A percentile compares a stretch with the other conserved stretches of the same genome.
Conservation (phyloP, 768 basidiomycete species). For the Suillus placidus region DNA sequence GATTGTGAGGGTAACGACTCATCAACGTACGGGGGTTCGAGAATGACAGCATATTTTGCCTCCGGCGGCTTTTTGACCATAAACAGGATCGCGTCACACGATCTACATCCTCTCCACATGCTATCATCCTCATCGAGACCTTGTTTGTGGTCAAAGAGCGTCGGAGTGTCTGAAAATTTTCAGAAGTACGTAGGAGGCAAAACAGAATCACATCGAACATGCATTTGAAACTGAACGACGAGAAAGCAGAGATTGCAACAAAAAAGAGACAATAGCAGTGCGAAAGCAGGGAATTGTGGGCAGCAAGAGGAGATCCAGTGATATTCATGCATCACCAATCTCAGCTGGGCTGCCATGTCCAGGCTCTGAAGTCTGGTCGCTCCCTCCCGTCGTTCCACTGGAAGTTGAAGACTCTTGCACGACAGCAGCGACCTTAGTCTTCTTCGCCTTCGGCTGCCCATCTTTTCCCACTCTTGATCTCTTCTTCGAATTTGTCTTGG, state of each 20-base stretch:
- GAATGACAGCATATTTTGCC: slow-evolving; percentile 23
- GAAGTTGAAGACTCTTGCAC: slow-evolving; percentile 23
- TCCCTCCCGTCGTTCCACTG: slow-evolving; percentile 29
- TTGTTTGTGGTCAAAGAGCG: slow-evolving; percentile 36
- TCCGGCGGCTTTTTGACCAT: slow-evolving; percentile 33
- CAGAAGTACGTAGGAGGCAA: slow-evolving; percentile 25
- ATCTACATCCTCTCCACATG: slow-evolving; percentile 17
- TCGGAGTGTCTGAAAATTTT: slow-evolving; percentile 22
- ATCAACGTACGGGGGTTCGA: slow-evolving; percentile 11
- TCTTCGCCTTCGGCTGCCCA: slow-evolving; percentile 34
- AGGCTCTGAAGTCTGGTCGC: slow-evolving; percentile 30
- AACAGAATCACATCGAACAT: slow-evolving; percentile 21
- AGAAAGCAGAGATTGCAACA: slow-evolving; percentile 3
- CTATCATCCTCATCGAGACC: slow-evolving; percentile 20
- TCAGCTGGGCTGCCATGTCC: slow-evolving; percentile 28
- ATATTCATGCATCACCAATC: slow-evolving; percentile 24
- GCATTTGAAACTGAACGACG: slow-evolving; percentile 21
- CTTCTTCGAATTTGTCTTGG: slow-evolving; percentile 29
- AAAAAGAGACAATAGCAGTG: slow-evolving; percentile 10
- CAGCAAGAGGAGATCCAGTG: slow-evolving; percentile 16
- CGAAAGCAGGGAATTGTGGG: slow-evolving; percentile 9
- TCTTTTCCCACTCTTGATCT: slow-evolving; percentile 34
- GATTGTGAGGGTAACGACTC: background rate
- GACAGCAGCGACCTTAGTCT: slow-evolving; percentile 25
- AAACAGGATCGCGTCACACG: slow-evolving; percentile 28